Evolutionary conservation across 2,329 filamentous ascomycete species (phyloP), one percentile per base, ranked within the genome.

Genomic region (Pestalotiopsis sp.): DNA sequence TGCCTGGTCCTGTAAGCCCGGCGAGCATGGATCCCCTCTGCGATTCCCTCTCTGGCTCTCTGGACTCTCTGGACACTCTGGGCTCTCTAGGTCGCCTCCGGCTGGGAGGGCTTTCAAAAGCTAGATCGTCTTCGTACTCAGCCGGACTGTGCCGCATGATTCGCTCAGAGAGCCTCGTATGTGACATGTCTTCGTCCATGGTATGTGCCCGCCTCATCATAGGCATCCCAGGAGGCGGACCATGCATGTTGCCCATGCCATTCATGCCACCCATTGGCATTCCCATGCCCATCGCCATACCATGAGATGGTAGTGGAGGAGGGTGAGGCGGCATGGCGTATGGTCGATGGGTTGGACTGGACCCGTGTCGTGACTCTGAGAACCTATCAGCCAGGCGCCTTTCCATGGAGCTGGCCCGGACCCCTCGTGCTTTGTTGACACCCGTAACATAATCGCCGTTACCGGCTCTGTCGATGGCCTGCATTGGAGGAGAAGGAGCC

Each of bases 361-460:
- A 63, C 61, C 56, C 63, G 52, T 79, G 78, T 23, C 83, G 81
- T 67, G 77, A 78, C 65, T 86, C 86, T 20, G 84, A 79, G 69
- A 87, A 84, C 11, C 86, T 81, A 56, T 85, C 84, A 3, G 85
- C 86, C 11, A 87, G 80, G 25, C 86, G 83, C 59, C 83, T 82
- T 68, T 87, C 85, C 74, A 85, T 80, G 3, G 85, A 85, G 20
- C 76, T 79, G 9, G 78, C 79, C 25, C 83, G 79, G 12, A 80
- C 74, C 13, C 81, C 83, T 61, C 85, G 81, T 9, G 81, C 81
- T 39, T 82, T 81, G 67, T 79, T 83, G n/a, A 81, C 81, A 1
- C 81, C 82, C 1, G 79, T 75, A 49, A 84, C 79, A 72, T 88
- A 87, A 67, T 84, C 82, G 11, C 76, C 75, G 3, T 78, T 73